Base-by-base conservation (phyloP, 176 grass and related monocot genomes). In the Eleusine indica region DNA sequence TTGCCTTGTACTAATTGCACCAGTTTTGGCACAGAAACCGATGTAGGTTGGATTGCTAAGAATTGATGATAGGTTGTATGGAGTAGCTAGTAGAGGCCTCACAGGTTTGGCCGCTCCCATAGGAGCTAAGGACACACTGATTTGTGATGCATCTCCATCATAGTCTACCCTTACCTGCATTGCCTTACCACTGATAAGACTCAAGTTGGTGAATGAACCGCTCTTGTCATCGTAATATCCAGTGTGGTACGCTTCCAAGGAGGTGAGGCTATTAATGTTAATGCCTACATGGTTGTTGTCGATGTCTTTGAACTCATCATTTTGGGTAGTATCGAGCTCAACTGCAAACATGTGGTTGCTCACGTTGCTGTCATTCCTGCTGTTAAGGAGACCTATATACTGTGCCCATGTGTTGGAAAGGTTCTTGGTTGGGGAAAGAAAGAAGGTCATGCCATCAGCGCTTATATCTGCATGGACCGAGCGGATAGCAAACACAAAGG, bases 371-470 rank as follows among this genome's bases (percentile, higher is more conserved):
- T 86, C 69, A 10, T 87, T 82, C 4, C 78, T 72, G 6, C 16
- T 58, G 17, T 86, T 83, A 16, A 88, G 77, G 52, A 92, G 75
- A 35, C 90, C 90, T 28, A 86, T 30, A 70, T 82, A 89, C 42
- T 92, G 69, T 11, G 70, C 61, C 73, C 70, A 64, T 28, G 86
- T 82, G 39, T 67, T 53, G 28, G 86, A 88, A 54, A 92, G 75
- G 53, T 92, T 62, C n/a, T 73, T 86, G 17, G 62, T 79, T 11
- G 74, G 86, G 7, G 74, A 38, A 39, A 91, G 52, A 9, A 91
- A 73, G 75, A 91, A 88, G 74, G 86, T 86, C 74, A 92, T 69
- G 25, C 86, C 86, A 7, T 86, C 73, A 10, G 83, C 83, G 5
- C 90, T 79, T 5, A 91, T 58, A 32, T 73, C 71, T 3, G 44